Percentiles rank a stretch among this genome's conserved stretches.
Conservation (phyloP, 768 basidiomycete species). For the Cytidiella melzeri region DNA sequence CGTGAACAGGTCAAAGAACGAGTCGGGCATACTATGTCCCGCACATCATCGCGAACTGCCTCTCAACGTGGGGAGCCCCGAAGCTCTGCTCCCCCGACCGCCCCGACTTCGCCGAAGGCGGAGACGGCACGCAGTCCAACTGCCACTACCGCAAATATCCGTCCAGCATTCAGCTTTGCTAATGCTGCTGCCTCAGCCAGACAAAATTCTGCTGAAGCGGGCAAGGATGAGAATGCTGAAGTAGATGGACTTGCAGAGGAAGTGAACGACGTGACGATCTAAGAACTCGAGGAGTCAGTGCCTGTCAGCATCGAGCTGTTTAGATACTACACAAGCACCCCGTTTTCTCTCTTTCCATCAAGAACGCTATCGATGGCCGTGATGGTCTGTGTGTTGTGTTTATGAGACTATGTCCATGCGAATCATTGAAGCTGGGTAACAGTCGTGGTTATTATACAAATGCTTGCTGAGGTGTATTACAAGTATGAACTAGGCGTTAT, state of each 20-base stretch:
- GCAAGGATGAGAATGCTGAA: slow-evolving; percentile 13
- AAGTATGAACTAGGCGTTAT: not conserved
- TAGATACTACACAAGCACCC: too few relatives aligned
- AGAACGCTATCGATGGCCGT: too few relatives aligned
- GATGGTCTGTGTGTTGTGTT: too few relatives aligned
- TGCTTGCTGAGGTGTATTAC: too few relatives aligned
- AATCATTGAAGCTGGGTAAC: too few relatives aligned
- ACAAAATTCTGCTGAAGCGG: slow-evolving; percentile 32
- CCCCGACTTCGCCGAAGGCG: slow-evolving; percentile 27
- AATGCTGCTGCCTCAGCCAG: slow-evolving; percentile 48
- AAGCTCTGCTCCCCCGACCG: slow-evolving; percentile 14
- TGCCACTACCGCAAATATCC: slow-evolving; percentile 40
- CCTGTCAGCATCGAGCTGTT: too few relatives aligned
- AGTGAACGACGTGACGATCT: slow-evolving; percentile 33
- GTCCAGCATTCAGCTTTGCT: slow-evolving; percentile 78
- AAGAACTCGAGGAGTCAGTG: not conserved
- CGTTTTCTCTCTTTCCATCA: too few relatives aligned
- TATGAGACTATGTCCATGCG: too few relatives aligned
- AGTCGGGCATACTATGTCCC: slow-evolving; percentile 36
- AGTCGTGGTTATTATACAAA: too few relatives aligned
- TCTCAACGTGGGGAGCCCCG: slow-evolving; percentile 22
- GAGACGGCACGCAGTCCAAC: slow-evolving; percentile 22
- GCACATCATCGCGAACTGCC: slow-evolving; percentile 32
- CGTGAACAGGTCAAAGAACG: slow-evolving; percentile 38
- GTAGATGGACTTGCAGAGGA: slow-evolving; percentile 25